Evolutionary conservation across 164 flowering plant genomes (phyloP), one percentile per base, ranked within the genome.

Genomic region (Euptelea pleiosperma): DNA sequence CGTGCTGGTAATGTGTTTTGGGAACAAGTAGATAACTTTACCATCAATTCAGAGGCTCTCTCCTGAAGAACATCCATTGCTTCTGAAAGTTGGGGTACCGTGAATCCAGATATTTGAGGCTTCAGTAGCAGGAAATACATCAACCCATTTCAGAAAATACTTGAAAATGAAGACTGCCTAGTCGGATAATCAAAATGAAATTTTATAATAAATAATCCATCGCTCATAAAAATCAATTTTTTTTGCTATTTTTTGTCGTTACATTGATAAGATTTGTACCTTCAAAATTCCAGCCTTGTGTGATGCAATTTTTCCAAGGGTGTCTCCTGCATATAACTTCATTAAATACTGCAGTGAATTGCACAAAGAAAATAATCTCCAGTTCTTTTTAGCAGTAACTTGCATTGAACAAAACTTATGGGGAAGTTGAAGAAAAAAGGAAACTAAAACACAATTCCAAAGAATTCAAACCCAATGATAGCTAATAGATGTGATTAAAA

Each of bases 241-340:
- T 41, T n/a, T 4, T 48, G 22, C 12, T 24, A 43, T 60, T 29
- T 26, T 57, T 60, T 58, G 44, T n/a, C 36, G 48, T 44, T 4
- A 39, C 19, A 11, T 8, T 26, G 3, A 54, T 26, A 29, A 44
- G 52, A 0, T 51, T 10, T 46, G 25, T 74, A 89, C 98, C 98
- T 91, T 91, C 54, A 91, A 81, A 46, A 91, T 91, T 61, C 98
- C 98, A 60, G 98, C 98, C 66, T 91, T 91, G 64, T 89, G 86
- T 8, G 76, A 73, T 41, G 98, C 95, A 65, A 91, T 91, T 60
- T 77, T 4, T 48, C 68, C 82, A 42, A 91, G 77, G n/a, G 92
- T 89, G 64, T 85, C 68, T 70, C 98, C 98, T 91, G 82, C 73
- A 74, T 44, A 57, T 43, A 19, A 37, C 55, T 4, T 37, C 42